Base-by-base conservation (phyloP, 768 basidiomycete genomes). In the Tricholoma matsutake region DNA sequence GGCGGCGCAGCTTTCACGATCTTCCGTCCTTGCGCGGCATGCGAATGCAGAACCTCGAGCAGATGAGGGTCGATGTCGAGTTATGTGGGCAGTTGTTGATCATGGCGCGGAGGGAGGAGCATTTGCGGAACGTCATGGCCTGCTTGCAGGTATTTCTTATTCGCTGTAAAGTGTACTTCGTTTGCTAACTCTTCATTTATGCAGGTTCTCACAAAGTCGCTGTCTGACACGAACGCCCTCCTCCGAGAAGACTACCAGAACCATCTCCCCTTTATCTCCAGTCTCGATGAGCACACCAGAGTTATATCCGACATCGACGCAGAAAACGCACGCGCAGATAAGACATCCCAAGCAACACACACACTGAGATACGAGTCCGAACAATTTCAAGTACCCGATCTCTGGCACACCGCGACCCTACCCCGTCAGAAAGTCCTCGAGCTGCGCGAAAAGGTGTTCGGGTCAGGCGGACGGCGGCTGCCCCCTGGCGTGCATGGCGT, bases 11-110 rank as follows among this genome's bases (percentile, higher is more conserved):
- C 64, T 88, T 88, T 67, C 85, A 89, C 62, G 86, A 86, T 70
- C 67, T 86, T 1, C 68, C 73, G 29, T 79, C 82, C n/a, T 77
- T 86, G 63, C 76, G 73, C 39, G 75, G 75, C 53, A 69, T 80
- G 61, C 76, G 76, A 35, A 74, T 86, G 10, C 70, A 91, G 45
- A 79, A 81, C 2, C 62, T 79, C 6, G 87, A 91, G 58, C 78
- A 82, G 66, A 89, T 93, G 88, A 82, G 80, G 54, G 84, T 90
- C 43, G 91, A 93, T 66, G 91, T 92, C 37, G 89, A 88, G 66
- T 78, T 93, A 14, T 87, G 87, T 67, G 89, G 88, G 4, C 87
- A 92, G 68, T 70, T 89, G 52, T 76, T 93, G 20, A 81, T 88
- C 64, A 84, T 91, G 84, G 76, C 75, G 34, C 76, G 91, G 45